phyloP scores from a whole-genome alignment of 257 asterid genomes.

The Scutellaria baicalensis region DNA sequence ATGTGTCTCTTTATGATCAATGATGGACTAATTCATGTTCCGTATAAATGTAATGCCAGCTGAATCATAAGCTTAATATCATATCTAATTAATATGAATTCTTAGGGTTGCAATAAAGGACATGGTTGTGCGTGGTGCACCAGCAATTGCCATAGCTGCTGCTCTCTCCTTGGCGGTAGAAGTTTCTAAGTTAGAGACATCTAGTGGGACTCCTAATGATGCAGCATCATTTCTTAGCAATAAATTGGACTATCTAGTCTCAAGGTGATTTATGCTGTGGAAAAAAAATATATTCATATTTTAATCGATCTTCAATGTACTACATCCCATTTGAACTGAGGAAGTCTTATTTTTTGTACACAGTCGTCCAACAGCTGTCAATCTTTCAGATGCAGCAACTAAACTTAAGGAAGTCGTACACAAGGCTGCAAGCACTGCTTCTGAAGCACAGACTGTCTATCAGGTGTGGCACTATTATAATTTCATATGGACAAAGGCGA shows the following conservation, averaged over 20 bases:
- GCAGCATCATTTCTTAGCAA: conserved; percentile 55
- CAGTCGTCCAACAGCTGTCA: conserved; percentile 98
- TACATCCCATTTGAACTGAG: conserved; percentile 5
- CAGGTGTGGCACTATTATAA: conserved; percentile 38
- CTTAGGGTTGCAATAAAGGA: conserved; percentile 81
- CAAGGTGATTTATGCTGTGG: conserved; percentile 47
- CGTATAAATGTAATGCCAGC: neutral
- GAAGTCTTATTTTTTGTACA: neutral
- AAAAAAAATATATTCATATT: neutral
- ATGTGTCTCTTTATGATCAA: neutral
- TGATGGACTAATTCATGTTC: neutral
- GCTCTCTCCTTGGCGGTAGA: conserved; percentile 92
- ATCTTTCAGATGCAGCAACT: conserved; percentile 79
- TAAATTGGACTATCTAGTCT: conserved; percentile 79
- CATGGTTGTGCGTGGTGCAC: conserved; percentile 99
- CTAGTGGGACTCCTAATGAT: conserved; percentile 52
- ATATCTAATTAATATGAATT: neutral
- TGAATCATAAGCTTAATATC: neutral
- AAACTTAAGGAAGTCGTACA: conserved; percentile 62
- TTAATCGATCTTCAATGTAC: neutral
- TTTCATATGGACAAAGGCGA: neutral
- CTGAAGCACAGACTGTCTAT: conserved; percentile 46
- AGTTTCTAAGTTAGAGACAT: conserved; percentile 46
- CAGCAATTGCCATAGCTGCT: conserved; percentile 96
- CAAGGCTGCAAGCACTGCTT: conserved; percentile 47